Percentiles rank a stretch among this genome's conserved stretches.
Conservation (phyloP, 441 rosid species). For the Eruca vesicaria region DNA sequence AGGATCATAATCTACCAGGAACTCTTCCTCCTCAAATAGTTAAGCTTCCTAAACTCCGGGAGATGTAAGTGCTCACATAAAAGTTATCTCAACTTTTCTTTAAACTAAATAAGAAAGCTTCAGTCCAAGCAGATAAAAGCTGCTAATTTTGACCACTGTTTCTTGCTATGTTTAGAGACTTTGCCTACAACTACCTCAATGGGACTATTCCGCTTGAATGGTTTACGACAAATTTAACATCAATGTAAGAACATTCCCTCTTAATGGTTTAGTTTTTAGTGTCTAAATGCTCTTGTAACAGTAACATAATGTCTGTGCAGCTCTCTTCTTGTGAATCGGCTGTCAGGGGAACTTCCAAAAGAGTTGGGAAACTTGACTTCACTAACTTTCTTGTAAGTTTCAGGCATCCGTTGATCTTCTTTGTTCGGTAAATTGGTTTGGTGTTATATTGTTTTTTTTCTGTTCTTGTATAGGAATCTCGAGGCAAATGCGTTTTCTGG, state of each 20-base stretch:
- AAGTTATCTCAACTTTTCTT: conserved; percentile 12
- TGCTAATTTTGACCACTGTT: conserved; percentile 4
- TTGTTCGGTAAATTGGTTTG: conserved; percentile 14
- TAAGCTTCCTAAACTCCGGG: conserved; percentile 66
- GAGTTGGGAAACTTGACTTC: conserved; percentile 59
- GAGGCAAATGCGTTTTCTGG: conserved; percentile 81
- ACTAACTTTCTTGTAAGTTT: conserved; percentile 68
- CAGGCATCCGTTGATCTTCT: conserved; percentile 12
- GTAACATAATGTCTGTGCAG: conserved; percentile 42
- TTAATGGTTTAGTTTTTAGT: background rate
- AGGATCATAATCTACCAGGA: conserved; percentile 77
- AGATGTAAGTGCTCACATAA: conserved; percentile 53
- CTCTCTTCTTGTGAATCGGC: conserved; percentile 68
- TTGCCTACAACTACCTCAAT: conserved; percentile 70
- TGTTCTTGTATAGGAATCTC: conserved; percentile 48
- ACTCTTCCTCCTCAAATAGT: conserved; percentile 66
- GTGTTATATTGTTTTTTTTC: conserved; percentile 3
- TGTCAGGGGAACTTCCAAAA: conserved; percentile 81
- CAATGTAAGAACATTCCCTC: conserved; percentile 36
- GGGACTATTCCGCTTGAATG: conserved; percentile 75
- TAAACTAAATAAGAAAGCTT: background rate
- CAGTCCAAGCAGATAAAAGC: background rate
- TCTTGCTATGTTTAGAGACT: conserved; percentile 49
- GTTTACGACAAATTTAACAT: conserved; percentile 49
- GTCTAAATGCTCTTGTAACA: conserved; percentile 11